phyloP scores from a whole-genome alignment of 352 stramenopile species.

The Pythium aristosporum region DNA sequence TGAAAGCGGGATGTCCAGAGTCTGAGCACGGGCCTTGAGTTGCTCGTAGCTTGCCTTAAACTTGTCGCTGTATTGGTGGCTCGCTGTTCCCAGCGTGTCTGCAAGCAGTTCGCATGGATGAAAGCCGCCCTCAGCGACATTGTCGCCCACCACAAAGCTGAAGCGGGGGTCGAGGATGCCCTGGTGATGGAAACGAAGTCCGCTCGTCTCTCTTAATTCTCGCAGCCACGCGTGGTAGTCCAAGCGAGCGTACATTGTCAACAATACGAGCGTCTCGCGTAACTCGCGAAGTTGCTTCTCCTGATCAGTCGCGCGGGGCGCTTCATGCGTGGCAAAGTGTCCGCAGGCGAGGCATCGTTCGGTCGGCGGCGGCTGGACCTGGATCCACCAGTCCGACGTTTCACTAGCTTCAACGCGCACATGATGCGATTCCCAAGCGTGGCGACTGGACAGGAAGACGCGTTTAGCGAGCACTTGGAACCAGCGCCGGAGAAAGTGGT shows the following conservation, averaged over 20 bases:
- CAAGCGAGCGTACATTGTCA: conserved; percentile 11
- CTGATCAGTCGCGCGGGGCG: not conserved
- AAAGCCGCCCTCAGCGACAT: not conserved
- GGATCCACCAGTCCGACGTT: conserved; percentile 19
- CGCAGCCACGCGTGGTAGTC: conserved; percentile 8
- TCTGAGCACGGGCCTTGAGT: not conserved
- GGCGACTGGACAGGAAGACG: conserved; percentile 7
- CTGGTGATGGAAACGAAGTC: conserved; percentile 1
- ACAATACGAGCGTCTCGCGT: conserved; percentile 9
- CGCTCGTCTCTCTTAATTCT: conserved; percentile 1
- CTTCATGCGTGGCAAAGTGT: conserved; percentile 1
- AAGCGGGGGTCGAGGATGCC: not conserved
- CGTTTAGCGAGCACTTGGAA: conserved; percentile 10
- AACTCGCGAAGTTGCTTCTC: not conserved
- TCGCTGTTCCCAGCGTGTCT: not conserved
- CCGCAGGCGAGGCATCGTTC: conserved; percentile 11
- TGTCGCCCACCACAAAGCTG: conserved; percentile 1
- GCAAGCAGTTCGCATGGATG: not conserved
- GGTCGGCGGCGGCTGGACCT: not conserved
- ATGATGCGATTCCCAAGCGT: conserved; percentile 5
- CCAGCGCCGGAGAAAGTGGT: conserved; percentile 1
- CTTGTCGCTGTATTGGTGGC: not conserved
- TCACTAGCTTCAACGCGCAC: conserved; percentile 12
- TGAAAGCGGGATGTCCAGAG: not conserved
- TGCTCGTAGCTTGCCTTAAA: not conserved